Evolutionary conservation across 768 basidiomycete genomes (phyloP), one percentile per base, ranked within the genome.

Genomic region (Phanerochaete sordida): DNA sequence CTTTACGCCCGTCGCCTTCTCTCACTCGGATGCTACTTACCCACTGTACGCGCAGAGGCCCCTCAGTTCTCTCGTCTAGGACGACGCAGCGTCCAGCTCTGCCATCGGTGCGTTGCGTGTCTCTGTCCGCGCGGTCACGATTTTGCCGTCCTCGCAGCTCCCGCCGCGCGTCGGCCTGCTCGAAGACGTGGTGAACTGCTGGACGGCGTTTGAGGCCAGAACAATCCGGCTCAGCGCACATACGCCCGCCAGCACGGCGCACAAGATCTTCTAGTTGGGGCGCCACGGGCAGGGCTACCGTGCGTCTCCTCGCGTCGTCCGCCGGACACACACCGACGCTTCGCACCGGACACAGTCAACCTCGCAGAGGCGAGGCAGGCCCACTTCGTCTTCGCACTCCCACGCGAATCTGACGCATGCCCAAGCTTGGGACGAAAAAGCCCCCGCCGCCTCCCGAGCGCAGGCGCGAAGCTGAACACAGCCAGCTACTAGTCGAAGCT

Each of bases 251-350:
- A 73, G 71, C 1, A 75, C 75, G 24, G 71, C 71, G 12, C 86
- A 85, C 73, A 92, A 91, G 65, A 74, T 88, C 13, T 74, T 91
- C 57, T 81, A 87, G 59, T 70, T 91, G 1, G 82, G 81, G 2
- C 76, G 90, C 63, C 90, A 93, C 62, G 90, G 90, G 0, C 76
- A 91, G 70, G 90, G 88, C 56, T 82, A 79, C 65, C 89, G 89
- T 90, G 70, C 64, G 87, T 65, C 16, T 31, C 3, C n/a, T n/a
- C 37, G 9, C 27, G 28, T 15, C 12, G n/a, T 60, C n/a, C n/a
- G n/a, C n/a, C n/a, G n/a, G n/a, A n/a, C n/a, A n/a, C n/a, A n/a
- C n/a, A n/a, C n/a, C n/a, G n/a, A n/a, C n/a, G n/a, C n/a, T n/a
- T n/a, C n/a, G n/a, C n/a, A n/a, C n/a, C n/a, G n/a, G n/a, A n/a